Percentiles rank a stretch among this genome's conserved stretches.
Evolutionary conservation across 2,329 filamentous ascomycete genomes (phyloP).

Genomic region (Dothideomycetidae sp.): DNA sequence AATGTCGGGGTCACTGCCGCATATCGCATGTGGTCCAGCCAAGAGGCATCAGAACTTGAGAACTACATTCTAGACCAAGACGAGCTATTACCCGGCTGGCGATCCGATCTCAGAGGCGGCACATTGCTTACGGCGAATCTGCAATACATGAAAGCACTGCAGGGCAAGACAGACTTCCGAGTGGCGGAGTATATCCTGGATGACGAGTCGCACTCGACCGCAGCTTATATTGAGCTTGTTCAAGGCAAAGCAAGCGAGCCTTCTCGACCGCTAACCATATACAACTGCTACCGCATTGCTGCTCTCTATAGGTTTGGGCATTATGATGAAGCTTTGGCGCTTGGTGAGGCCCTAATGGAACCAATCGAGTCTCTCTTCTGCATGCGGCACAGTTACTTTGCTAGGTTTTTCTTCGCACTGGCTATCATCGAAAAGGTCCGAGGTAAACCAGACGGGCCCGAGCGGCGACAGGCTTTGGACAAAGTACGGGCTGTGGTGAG

Average conservation of each 20-base stretch:
- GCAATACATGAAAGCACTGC: slow-evolving; percentile 54
- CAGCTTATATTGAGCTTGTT: slow-evolving; percentile 39
- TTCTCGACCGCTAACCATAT: slow-evolving; percentile 51
- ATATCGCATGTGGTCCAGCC: slow-evolving; percentile 54
- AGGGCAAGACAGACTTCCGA: slow-evolving; percentile 52
- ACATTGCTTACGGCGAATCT: slow-evolving; percentile 51
- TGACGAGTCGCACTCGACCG: slow-evolving; percentile 51
- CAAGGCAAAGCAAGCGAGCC: slow-evolving; percentile 40
- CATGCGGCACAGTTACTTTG: slow-evolving; percentile 29
- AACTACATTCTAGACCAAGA: slow-evolving; percentile 57
- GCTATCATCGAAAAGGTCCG: slow-evolving; percentile 27
- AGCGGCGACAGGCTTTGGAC: slow-evolving; percentile 36
- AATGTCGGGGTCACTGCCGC: slow-evolving; percentile 54
- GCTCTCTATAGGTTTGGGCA: slow-evolving; percentile 31
- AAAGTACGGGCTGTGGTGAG: slow-evolving; percentile 42
- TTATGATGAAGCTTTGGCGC: slow-evolving; percentile 26
- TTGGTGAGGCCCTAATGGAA: slow-evolving; percentile 29
- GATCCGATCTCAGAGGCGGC: slow-evolving; percentile 55
- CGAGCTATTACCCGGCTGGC: slow-evolving; percentile 60
- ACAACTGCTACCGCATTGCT: slow-evolving; percentile 42
- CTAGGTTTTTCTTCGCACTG: slow-evolving; percentile 30
- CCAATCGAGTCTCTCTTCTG: slow-evolving; percentile 31
- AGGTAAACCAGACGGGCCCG: slow-evolving; percentile 23
- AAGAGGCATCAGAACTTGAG: slow-evolving; percentile 56
- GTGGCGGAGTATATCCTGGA: slow-evolving; percentile 45